Percentiles rank a stretch among this genome's conserved stretches.
Conservation (phyloP, 306 rosid species). For the Medicago arabica region DNA sequence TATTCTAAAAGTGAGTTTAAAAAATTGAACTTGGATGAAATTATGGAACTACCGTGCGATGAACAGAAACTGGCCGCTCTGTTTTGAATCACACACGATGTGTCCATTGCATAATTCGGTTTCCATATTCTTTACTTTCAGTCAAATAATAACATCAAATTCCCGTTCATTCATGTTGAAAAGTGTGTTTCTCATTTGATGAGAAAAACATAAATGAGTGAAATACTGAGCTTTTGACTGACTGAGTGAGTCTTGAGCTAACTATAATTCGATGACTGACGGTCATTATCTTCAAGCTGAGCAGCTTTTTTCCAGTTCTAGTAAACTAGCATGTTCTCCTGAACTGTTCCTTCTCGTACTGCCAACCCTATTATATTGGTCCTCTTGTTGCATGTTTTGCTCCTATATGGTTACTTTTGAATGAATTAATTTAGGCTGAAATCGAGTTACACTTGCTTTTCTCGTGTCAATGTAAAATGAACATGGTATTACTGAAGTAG, state of each 20-base stretch:
- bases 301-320: not conserved
- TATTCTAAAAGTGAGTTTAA: not conserved
- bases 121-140: not conserved
- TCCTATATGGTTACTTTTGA: too few relatives aligned
- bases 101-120: not conserved
- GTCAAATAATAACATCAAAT: not conserved
- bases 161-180: not conserved
- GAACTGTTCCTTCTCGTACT: too few relatives aligned
- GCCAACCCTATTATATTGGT: too few relatives aligned
- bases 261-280: not conserved
- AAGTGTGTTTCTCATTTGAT: not conserved
- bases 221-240: not conserved
- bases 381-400: too few relatives aligned
- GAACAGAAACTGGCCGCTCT: not conserved
- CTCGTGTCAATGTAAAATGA: too few relatives aligned
- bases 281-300: not conserved
- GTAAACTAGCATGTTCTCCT: too few relatives aligned
- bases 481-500: too few relatives aligned
- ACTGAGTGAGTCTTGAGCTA: not conserved
- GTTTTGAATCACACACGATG: not conserved
- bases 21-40: not conserved
- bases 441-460: too few relatives aligned
- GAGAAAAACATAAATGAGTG: not conserved
- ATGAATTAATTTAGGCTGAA: not conserved
- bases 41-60: not conserved